Evolutionary conservation across 2,329 filamentous ascomycete species (phyloP).

Genomic region (Paraconiothyrium sp.): DNA sequence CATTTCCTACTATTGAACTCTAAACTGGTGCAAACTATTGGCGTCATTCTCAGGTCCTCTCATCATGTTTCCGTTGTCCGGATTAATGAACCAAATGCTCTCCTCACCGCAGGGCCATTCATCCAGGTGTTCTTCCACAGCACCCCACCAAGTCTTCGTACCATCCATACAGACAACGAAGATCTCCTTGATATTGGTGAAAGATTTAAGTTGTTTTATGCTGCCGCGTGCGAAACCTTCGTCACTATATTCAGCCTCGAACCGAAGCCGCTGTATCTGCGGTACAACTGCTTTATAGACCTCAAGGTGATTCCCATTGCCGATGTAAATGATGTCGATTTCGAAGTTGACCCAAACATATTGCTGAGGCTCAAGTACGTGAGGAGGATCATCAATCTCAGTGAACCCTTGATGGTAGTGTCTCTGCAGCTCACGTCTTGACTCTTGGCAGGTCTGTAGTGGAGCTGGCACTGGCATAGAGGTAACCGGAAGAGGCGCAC

Average conservation of each 20-base stretch:
- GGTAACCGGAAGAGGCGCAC: neutral
- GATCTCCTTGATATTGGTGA: neutral
- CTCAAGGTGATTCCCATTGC: neutral
- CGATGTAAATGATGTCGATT: neutral
- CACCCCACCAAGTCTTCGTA: neutral
- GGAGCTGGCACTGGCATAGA: constrained; percentile 2
- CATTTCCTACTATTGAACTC: neutral
- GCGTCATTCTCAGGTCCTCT: neutral
- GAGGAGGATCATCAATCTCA: neutral
- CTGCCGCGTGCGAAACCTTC: no score
- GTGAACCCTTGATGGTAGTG: constrained; percentile 5
- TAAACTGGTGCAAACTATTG: neutral
- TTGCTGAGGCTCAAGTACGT: no score
- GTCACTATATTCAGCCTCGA: neutral
- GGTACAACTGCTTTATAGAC: neutral
- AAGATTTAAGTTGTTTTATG: no score
- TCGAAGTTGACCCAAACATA: constrained; percentile 2
- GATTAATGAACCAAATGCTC: neutral
- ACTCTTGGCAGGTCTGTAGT: constrained; percentile 5
- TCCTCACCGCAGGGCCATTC: neutral
- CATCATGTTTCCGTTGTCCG: neutral
- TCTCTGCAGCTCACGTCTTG: constrained; percentile 1
- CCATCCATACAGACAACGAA: constrained; percentile 7
- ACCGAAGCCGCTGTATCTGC: neutral
- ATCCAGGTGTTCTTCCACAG: neutral